A percentile compares a stretch with the other conserved stretches of the same genome.
Conservation (phyloP, 2,329 filamentous ascomycete species). For the Ceratocystis harringtonii region DNA sequence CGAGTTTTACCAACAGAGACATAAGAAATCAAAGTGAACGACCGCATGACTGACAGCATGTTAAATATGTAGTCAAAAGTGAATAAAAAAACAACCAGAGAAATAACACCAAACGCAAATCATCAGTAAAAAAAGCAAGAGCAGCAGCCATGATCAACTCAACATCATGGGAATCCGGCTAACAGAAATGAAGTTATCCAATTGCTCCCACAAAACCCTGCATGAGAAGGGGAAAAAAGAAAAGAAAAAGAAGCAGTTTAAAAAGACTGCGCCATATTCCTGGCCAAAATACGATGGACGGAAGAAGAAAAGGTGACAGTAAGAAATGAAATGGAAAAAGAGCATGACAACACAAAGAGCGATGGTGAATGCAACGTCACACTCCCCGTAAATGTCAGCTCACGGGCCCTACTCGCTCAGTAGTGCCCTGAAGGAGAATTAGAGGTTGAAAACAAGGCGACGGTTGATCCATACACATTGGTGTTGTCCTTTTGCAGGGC, state of each 20-base stretch:
- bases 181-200: not conserved
- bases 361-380: not conserved
- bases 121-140: not conserved
- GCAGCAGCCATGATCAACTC: not conserved
- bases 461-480: conserved; percentile 49
- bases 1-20: not conserved
- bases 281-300: not conserved
- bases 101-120: conserved; percentile 3
- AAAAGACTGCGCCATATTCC: not conserved
- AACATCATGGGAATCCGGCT: not conserved
- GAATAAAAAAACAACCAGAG: not conserved
- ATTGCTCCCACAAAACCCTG: not conserved
- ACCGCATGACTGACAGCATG: not conserved
- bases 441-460: conserved; percentile 34
- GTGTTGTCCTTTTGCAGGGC: conserved; percentile 46
- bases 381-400: not conserved
- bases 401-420: not conserved
- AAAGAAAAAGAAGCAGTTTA: not conserved
- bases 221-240: not conserved
- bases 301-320: not conserved
- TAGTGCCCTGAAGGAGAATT: conserved; percentile 1
- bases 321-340: not conserved
- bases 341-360: conserved; percentile 4
- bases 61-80: not conserved
- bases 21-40: not conserved